Evolutionary conservation across 1,284 basidiomycete species (phyloP), one percentile per base, ranked within the genome.

Genomic region (Hymenochaete sp.): DNA sequence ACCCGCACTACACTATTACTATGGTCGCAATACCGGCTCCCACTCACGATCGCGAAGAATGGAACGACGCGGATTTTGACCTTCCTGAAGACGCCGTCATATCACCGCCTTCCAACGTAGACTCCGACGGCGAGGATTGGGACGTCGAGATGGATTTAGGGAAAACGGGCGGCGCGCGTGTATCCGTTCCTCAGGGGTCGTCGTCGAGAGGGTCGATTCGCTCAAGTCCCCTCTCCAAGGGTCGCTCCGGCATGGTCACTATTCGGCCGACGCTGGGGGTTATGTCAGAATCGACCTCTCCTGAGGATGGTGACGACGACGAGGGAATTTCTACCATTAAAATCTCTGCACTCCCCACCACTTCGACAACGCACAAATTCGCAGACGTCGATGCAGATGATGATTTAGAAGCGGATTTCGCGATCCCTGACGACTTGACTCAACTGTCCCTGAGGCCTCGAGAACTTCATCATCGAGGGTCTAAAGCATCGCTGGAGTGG

Each of bases 21-120:
- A 81, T 81, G 79, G 62, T 70, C 51, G 66, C 77, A 42, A 67
- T 80, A 38, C 77, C 75, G 38, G 75, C 79, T 13, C 79, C 77
- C 19, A 66, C 71, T 41, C 65, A 71, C 55, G 62, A 67, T 39
- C 73, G 73, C 47, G 84, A 88, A 64, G 83, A 87, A 67, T 86
- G 84, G 84, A 71, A 73, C 43, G 84, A 89, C 61, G 80, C 82
- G 49, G 85, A 89, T 64, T 88, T 89, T 58, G 85, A 87, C 59
- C 65, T 89, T 27, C 79, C 80, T 42, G 84, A 88, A 45, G 84
- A 75, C 42, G 73, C 75, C 44, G 68, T 74, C 40, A 72, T 87
- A 43, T 75, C 77, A 53, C 62, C 49, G n/a, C 41, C 75, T 24
- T 70, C 69, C 21, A 67, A 68, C 50, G 63, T 63, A 24, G 69